phyloP scores from a whole-genome alignment of 2,329 filamentous ascomycete species.

The Nemania bipapillata region DNA sequence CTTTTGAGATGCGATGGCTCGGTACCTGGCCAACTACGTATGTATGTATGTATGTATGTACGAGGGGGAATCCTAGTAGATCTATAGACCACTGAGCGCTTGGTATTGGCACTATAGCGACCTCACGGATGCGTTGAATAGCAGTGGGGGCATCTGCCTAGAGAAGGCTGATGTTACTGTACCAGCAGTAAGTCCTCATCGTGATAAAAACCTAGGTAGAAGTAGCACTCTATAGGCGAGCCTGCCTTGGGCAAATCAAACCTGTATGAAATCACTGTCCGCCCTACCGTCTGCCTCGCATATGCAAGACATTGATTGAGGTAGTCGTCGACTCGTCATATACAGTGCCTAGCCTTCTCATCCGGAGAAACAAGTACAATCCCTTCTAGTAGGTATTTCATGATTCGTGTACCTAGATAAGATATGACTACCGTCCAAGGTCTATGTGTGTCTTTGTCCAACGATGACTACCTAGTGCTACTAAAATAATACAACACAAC shows the following conservation, averaged over 20 bases:
- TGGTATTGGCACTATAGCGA: background rate
- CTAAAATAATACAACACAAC: background rate
- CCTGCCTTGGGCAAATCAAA: background rate
- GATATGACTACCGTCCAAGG: background rate
- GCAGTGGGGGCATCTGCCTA: no score
- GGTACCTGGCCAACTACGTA: background rate
- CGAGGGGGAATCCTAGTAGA: background rate
- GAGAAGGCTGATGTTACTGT: background rate
- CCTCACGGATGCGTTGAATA: background rate
- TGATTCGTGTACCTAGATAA: background rate
- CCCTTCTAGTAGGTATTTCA: background rate
- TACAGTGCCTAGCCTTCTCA: background rate
- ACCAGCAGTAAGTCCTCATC: background rate
- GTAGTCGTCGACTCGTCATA: background rate
- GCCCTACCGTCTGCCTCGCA: background rate
- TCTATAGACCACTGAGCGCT: background rate
- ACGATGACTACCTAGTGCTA: background rate
- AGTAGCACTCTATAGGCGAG: background rate
- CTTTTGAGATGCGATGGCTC: background rate
- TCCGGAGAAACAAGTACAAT: background rate
- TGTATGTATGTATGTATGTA: no score
- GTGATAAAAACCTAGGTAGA: background rate
- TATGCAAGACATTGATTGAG: constrained; percentile 5
- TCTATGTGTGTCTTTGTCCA: background rate
- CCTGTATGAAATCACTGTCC: background rate